Percentiles rank a stretch among this genome's conserved stretches.
phyloP scores from a whole-genome alignment of 106 monocot species.

The Dendrobium officinale region DNA sequence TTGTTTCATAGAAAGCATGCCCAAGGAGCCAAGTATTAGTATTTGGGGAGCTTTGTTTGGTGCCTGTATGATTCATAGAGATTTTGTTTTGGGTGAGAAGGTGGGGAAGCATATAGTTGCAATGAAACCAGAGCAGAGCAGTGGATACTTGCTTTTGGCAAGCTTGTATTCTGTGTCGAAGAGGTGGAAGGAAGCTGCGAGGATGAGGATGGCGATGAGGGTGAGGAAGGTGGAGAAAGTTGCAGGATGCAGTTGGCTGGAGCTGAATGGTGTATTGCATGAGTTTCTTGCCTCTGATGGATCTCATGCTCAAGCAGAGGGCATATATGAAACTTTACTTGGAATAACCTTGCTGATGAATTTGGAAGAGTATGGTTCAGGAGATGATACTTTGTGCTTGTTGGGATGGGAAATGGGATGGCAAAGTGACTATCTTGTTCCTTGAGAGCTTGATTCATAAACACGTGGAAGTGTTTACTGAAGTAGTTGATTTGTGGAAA shows the following conservation, averaged over 20 bases:
- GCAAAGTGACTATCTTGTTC: no score
- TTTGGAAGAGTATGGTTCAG: background rate
- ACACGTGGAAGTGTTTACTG: no score
- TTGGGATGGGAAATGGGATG: no score
- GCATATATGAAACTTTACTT: constrained; percentile 13
- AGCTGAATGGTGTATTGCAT: constrained; percentile 20
- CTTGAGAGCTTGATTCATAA: no score
- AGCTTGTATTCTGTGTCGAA: constrained; percentile 15
- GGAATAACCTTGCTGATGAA: constrained; percentile 10
- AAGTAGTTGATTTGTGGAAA: no score
- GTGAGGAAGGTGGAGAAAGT: constrained; percentile 3
- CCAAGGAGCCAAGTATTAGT: constrained; percentile 23
- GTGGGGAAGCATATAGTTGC: constrained; percentile 16
- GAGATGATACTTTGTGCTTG: background rate
- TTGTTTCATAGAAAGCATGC: constrained; percentile 27
- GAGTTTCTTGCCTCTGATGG: constrained; percentile 20
- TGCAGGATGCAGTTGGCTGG: constrained; percentile 26
- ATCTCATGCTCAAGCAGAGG: constrained; percentile 17
- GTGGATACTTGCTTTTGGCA: constrained; percentile 18
- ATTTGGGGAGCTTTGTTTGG: constrained; percentile 37
- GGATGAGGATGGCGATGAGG: constrained; percentile 16
- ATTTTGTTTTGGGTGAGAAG: constrained; percentile 14
- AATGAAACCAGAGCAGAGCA: constrained; percentile 12
- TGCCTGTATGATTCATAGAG: constrained; percentile 29
- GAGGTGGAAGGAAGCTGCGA: constrained; percentile 22